Evolutionary conservation across 768 basidiomycete genomes (phyloP).

Genomic region (Rhodotorula kratochvilovae): DNA sequence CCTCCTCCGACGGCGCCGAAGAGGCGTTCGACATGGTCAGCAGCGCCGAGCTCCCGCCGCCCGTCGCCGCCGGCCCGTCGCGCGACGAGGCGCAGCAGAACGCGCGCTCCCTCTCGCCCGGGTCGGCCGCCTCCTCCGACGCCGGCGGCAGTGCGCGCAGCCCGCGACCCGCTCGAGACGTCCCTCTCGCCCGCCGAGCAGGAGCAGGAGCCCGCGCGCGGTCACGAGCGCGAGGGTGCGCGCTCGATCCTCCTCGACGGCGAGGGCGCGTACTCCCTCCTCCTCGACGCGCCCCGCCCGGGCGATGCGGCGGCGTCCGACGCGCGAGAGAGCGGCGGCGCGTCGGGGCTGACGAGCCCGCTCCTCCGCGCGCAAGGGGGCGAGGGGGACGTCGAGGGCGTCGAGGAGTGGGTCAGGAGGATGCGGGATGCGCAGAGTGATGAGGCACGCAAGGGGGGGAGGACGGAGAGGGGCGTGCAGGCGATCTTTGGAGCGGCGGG

Average conservation of each 20-base stretch:
- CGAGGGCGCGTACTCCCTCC: slow-evolving; percentile 13
- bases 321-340: neutral
- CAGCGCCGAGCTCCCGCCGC: neutral
- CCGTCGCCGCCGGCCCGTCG: neutral
- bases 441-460: neutral
- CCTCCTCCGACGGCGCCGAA: neutral
- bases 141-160: neutral
- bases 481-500: too few relatives aligned
- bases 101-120: neutral
- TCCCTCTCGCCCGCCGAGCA: neutral
- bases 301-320: too few relatives aligned
- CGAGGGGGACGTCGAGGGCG: neutral
- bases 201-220: too few relatives aligned
- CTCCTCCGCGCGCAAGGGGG: neutral
- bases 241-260: neutral
- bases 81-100: neutral
- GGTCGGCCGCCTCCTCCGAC: neutral
- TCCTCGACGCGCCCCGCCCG: slow-evolving; percentile 3
- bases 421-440: neutral
- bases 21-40: neutral
- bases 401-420: neutral
- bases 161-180: slow-evolving; percentile 7
- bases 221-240: neutral
- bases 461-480: neutral
- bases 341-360: neutral